A percentile compares a stretch with the other conserved stretches of the same genome.
These are phyloP conservation scores for Eucalyptus guilfoylei DNA, from an alignment of 345 rosid genomes.

Conservation along the genomic window DNA sequence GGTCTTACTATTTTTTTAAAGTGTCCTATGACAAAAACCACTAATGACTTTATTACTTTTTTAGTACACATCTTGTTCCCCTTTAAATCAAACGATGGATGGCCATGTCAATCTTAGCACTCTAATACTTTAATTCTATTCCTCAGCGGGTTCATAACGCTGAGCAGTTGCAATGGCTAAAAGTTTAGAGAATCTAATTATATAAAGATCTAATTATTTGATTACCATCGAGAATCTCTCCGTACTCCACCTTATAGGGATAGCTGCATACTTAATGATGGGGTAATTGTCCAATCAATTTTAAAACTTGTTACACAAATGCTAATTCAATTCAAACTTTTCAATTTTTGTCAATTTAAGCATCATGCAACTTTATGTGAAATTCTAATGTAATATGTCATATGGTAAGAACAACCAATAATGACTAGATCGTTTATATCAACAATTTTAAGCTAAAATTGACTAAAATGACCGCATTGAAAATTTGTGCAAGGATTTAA, in stretches of 20 bases:
- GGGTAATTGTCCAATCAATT: background rate
- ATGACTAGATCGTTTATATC: rapidly evolving
- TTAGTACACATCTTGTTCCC: background rate
- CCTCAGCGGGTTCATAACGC: background rate
- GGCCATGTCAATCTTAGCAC: background rate
- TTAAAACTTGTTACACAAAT: background rate
- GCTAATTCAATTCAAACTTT: background rate
- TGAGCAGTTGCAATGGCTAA: background rate
- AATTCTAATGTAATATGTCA: background rate
- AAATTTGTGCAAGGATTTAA: rapidly evolving
- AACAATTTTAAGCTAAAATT: rapidly evolving
- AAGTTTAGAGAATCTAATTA: background rate
- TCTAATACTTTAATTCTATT: background rate
- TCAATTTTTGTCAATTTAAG: background rate
- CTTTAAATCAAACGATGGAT: background rate
- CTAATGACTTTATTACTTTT: background rate
- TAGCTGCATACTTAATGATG: background rate
- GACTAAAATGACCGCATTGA: rapidly evolving
- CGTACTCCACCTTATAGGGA: rapidly evolving
- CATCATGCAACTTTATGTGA: too few species aligned
- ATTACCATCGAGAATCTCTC: background rate
- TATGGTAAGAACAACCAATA: rapidly evolving
- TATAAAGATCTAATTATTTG: background rate
- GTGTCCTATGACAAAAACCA: background rate
- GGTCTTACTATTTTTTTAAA: background rate